phyloP scores from a whole-genome alignment of 1,284 basidiomycete species.

The Afroboletus lepidellus region DNA sequence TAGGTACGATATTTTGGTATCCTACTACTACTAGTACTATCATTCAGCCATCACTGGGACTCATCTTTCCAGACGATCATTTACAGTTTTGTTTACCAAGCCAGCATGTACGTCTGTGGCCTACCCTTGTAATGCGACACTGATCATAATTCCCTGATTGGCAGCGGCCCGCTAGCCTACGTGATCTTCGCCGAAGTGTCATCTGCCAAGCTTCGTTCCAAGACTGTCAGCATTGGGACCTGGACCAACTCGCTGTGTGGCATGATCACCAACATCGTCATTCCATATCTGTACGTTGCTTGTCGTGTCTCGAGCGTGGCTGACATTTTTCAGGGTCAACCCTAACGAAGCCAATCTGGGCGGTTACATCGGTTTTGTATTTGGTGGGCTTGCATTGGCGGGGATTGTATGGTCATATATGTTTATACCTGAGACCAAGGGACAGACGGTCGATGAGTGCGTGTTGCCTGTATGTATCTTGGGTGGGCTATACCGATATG shows the following conservation, averaged over 20 bases:
- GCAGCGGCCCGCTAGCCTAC: slow-evolving; percentile 29
- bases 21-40: no score
- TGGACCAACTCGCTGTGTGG: slow-evolving; percentile 26
- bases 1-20: no score
- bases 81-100: slow-evolving; percentile 31
- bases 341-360: slow-evolving; percentile 28
- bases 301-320: no score
- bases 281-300: slow-evolving; percentile 30
- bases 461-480: neutral
- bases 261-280: slow-evolving; percentile 25
- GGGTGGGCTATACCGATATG: neutral
- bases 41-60: no score
- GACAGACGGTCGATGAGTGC: slow-evolving; percentile 32
- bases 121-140: neutral
- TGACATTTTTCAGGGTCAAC: slow-evolving; percentile 24
- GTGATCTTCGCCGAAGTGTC: slow-evolving; percentile 32
- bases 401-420: slow-evolving; percentile 25
- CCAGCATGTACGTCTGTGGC: slow-evolving; percentile 20
- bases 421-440: slow-evolving; percentile 31
- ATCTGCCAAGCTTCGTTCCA: slow-evolving; percentile 32
- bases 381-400: slow-evolving; percentile 25
- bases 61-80: slow-evolving; percentile 32
- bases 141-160: neutral
- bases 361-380: slow-evolving; percentile 33
- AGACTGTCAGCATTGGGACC: slow-evolving; percentile 30